These are phyloP conservation scores for Erodium maritimum DNA, from an alignment of 345 rosid genomes.

Conservation along the genomic window DNA sequence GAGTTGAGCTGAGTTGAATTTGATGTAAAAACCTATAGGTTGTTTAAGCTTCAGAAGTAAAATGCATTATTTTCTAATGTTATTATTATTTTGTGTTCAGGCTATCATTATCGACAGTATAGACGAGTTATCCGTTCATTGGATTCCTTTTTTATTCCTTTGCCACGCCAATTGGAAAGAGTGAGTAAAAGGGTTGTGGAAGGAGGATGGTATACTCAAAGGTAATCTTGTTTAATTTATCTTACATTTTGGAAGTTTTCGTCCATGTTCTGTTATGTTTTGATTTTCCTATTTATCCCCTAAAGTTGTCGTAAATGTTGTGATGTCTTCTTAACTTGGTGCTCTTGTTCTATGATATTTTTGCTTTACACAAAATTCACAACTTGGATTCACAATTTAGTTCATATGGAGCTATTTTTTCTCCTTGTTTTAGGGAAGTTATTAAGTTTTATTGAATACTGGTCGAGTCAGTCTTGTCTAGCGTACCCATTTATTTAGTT, in stretches of 20 bases:
- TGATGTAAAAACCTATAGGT: no score
- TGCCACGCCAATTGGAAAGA: slow-evolving; percentile 6
- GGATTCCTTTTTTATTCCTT: slow-evolving; percentile 15
- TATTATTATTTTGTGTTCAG: background rate
- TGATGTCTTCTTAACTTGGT: background rate
- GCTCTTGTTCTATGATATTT: no score
- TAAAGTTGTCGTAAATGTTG: background rate
- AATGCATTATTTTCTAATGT: background rate
- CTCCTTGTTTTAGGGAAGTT: background rate
- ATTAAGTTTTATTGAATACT: background rate
- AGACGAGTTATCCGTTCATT: slow-evolving; percentile 7
- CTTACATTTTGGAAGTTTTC: background rate
- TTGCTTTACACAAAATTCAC: no score
- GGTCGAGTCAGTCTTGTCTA: no score
- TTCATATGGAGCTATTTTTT: no score
- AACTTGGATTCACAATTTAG: background rate
- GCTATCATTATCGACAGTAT: background rate
- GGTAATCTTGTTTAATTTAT: slow-evolving; percentile 17
- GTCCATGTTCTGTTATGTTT: background rate
- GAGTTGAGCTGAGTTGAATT: background rate
- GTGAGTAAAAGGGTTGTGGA: slow-evolving; percentile 9
- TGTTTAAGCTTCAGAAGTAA: background rate
- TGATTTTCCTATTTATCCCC: no score
- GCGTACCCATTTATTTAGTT: no score
- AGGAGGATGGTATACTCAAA: slow-evolving; percentile 15